Percentiles rank a stretch among this genome's conserved stretches.
These are phyloP conservation scores for Penicillium atrosanguineum DNA, from an alignment of 495 filamentous ascomycete genomes.

Conservation along the genomic window DNA sequence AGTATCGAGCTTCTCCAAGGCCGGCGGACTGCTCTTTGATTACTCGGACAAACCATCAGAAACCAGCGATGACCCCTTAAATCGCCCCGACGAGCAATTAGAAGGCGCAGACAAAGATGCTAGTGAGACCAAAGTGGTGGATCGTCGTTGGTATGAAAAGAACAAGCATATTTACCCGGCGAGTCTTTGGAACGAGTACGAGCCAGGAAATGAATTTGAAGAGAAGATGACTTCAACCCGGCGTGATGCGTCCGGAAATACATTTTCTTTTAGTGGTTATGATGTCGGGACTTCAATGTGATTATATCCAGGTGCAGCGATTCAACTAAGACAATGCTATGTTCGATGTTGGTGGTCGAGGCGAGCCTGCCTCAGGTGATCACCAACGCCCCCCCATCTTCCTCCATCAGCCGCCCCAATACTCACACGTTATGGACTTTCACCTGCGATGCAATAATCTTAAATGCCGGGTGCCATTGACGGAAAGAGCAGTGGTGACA, in stretches of 20 bases:
- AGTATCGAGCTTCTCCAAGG: slow-evolving; percentile 62
- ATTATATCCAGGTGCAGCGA: slow-evolving; percentile 12
- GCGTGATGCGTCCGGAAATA: slow-evolving; percentile 82
- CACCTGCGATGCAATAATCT: slow-evolving; percentile 77
- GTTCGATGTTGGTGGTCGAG: slow-evolving; percentile 4
- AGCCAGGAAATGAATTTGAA: slow-evolving; percentile 81
- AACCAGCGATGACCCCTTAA: slow-evolving; percentile 44
- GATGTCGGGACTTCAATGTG: slow-evolving; percentile 1
- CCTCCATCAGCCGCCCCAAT: not conserved
- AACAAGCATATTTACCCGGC: slow-evolving; percentile 99
- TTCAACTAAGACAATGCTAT: slow-evolving; percentile 15
- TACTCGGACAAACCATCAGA: slow-evolving; percentile 59
- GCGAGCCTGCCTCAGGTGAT: slow-evolving; percentile 14
- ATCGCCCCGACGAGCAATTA: slow-evolving; percentile 48
- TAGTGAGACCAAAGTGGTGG: slow-evolving; percentile 87
- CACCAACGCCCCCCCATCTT: slow-evolving; percentile 6
- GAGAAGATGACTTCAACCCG: slow-evolving; percentile 61
- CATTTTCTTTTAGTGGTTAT: slow-evolving; percentile 77
- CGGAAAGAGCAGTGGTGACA: slow-evolving; percentile 79
- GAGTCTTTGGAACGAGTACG: slow-evolving; percentile 93
- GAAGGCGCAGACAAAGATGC: slow-evolving; percentile 82
- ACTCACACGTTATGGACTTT: slow-evolving; percentile 58
- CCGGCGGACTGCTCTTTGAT: slow-evolving; percentile 63
- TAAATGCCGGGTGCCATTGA: slow-evolving; percentile 71
- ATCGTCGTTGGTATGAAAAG: slow-evolving; percentile 91